phyloP scores from a whole-genome alignment of 306 rosid genomes.

The Prunus armeniaca region DNA sequence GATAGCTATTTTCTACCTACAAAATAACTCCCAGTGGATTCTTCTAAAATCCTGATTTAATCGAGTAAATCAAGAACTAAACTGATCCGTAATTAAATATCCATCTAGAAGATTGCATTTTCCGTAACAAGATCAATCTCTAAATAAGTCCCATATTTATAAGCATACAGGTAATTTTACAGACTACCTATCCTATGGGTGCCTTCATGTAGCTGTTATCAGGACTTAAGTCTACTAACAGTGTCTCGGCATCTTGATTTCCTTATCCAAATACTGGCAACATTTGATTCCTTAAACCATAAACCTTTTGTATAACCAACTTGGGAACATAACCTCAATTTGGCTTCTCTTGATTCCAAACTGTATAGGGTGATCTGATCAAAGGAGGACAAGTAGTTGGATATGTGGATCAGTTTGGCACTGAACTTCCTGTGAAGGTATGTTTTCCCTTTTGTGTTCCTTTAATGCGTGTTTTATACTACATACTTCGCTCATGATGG shows the following conservation, averaged over 20 bases:
- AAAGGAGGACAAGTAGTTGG: slow-evolving; percentile 91
- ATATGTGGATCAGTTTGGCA: slow-evolving; percentile 85
- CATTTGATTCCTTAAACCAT: too few species aligned
- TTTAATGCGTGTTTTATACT: slow-evolving; percentile 13
- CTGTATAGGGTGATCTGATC: slow-evolving; percentile 72
- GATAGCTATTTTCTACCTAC: background rate
- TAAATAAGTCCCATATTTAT: background rate
- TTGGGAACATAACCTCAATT: slow-evolving; percentile 10
- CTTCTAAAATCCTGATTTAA: background rate
- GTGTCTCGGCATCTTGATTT: slow-evolving; percentile 17
- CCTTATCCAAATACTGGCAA: slow-evolving; percentile 9
- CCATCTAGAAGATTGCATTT: background rate
- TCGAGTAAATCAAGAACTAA: background rate
- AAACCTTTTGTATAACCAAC: background rate
- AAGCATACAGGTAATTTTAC: background rate
- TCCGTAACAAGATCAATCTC: background rate
- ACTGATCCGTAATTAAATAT: background rate
- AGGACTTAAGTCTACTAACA: background rate
- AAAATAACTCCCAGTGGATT: background rate
- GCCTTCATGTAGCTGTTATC: background rate
- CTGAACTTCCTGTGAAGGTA: slow-evolving; percentile 89
- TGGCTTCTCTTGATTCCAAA: slow-evolving; percentile 25
- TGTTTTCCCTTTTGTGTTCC: slow-evolving; percentile 21
- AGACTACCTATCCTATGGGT: background rate
- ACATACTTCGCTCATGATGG: slow-evolving; percentile 21